Percentiles rank a stretch among this genome's conserved stretches.
Evolutionary conservation across 768 basidiomycete species (phyloP).

Genomic region (Lactarius hatsudake): DNA sequence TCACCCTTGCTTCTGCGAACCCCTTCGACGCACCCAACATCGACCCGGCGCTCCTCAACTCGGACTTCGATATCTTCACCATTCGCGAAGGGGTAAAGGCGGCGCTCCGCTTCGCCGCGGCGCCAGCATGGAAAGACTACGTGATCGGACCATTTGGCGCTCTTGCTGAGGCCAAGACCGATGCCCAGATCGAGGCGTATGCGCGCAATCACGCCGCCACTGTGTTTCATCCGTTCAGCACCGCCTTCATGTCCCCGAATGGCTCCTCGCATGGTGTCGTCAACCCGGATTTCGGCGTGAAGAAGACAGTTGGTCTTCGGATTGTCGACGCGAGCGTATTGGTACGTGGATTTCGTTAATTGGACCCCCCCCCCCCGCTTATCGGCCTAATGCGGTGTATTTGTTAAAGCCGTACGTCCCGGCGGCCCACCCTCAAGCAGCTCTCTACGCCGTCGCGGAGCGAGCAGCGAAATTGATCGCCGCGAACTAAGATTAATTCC

Average conservation of each 20-base stretch:
- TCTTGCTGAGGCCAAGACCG: constrained; percentile 9
- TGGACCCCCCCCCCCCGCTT: background rate
- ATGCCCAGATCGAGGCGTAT: constrained; percentile 28
- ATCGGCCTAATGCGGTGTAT: background rate
- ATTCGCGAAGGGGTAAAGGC: constrained; percentile 16
- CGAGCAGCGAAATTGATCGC: constrained; percentile 24
- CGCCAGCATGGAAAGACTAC: constrained; percentile 13
- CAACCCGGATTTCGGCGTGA: constrained; percentile 41
- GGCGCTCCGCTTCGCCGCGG: constrained; percentile 1
- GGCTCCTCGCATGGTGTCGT: constrained; percentile 40
- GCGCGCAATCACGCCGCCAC: constrained; percentile 25
- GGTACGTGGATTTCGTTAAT: constrained; percentile 9
- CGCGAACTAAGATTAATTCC: background rate
- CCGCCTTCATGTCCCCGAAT: constrained; percentile 43
- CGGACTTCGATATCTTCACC: constrained; percentile 10
- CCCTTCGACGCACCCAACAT: constrained; percentile 32
- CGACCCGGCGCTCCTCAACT: constrained; percentile 27
- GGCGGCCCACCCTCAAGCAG: constrained; percentile 19
- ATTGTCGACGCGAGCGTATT: constrained; percentile 34
- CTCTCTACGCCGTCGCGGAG: constrained; percentile 24
- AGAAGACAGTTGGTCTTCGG: constrained; percentile 44
- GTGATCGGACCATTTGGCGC: constrained; percentile 2
- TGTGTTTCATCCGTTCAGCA: constrained; percentile 34
- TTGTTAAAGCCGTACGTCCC: constrained; percentile 20
- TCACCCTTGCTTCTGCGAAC: constrained; percentile 30